phyloP scores from a whole-genome alignment of 352 stramenopile species.

The Pythium apleroticum region DNA sequence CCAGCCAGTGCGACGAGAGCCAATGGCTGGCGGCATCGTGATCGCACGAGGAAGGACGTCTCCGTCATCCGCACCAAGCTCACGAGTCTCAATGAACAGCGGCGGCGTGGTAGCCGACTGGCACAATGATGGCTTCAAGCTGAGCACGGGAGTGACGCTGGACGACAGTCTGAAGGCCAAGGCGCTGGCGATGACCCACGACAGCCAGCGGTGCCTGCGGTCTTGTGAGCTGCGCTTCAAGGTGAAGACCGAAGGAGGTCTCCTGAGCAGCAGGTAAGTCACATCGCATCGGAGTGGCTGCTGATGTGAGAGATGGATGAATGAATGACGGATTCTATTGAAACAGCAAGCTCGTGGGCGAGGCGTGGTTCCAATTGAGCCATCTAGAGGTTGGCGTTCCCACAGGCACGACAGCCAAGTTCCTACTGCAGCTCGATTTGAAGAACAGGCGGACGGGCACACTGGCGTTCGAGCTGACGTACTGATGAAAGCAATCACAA shows the following conservation, averaged over 20 bases:
- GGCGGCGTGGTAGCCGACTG: no score
- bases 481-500: no score
- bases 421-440: background rate
- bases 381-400: background rate
- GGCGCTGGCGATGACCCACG: background rate
- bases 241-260: background rate
- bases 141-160: background rate
- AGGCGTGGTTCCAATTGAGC: background rate
- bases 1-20: background rate
- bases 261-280: background rate
- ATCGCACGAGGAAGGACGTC: background rate
- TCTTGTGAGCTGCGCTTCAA: background rate
- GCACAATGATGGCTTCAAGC: constrained; percentile 2
- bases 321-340: background rate
- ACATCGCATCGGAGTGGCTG: background rate
- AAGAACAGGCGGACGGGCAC: background rate
- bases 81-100: no score
- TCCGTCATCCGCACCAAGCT: no score
- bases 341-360: background rate
- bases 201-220: background rate
- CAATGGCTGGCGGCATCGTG: background rate
- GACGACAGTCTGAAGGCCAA: background rate
- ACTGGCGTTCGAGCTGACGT: background rate
- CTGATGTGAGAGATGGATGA: background rate
- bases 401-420: background rate